phyloP scores from a whole-genome alignment of 2,329 filamentous ascomycete species.

The Botryotinia convoluta region DNA sequence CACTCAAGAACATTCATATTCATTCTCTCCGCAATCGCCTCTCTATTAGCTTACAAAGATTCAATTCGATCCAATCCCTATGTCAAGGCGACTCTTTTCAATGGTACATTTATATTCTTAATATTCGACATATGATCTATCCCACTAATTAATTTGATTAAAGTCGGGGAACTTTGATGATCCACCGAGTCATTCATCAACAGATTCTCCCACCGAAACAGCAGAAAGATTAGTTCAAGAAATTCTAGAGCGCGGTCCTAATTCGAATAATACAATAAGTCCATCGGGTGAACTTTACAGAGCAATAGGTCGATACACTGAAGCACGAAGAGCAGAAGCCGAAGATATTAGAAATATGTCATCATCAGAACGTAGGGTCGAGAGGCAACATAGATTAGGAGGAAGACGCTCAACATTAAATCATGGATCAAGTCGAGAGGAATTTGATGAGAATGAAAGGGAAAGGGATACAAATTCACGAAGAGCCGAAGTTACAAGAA shows the following conservation, averaged over 20 bases:
- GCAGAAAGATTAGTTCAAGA: conserved; percentile 40
- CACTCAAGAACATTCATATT: not conserved
- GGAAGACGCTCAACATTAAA: conserved; percentile 20
- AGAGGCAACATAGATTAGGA: conserved; percentile 25
- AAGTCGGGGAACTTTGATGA: conserved; percentile 36
- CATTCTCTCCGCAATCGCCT: not conserved
- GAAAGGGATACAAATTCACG: conserved; percentile 8
- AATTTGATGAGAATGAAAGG: conserved; percentile 13
- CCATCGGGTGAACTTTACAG: conserved; percentile 46
- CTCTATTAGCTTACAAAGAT: not conserved
- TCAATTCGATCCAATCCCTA: conserved; percentile 11
- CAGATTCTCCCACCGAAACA: conserved; percentile 31
- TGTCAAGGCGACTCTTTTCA: conserved; percentile 30
- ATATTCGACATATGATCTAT: not conserved
- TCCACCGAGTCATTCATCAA: conserved; percentile 27
- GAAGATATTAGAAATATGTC: conserved; percentile 11
- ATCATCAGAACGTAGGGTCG: conserved; percentile 14
- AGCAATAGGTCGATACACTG: conserved; percentile 40
- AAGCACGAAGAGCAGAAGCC: conserved; percentile 7
- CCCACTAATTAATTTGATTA: conserved; percentile 8
- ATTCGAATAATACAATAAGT: conserved; percentile 41
- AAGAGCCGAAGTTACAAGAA: conserved; percentile 20
- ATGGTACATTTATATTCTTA: conserved; percentile 29
- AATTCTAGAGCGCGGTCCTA: conserved; percentile 42
- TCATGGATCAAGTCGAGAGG: conserved; percentile 23